Conservation (phyloP, 2,329 filamentous ascomycete species). For the Aspergillus fijiensis region DNA sequence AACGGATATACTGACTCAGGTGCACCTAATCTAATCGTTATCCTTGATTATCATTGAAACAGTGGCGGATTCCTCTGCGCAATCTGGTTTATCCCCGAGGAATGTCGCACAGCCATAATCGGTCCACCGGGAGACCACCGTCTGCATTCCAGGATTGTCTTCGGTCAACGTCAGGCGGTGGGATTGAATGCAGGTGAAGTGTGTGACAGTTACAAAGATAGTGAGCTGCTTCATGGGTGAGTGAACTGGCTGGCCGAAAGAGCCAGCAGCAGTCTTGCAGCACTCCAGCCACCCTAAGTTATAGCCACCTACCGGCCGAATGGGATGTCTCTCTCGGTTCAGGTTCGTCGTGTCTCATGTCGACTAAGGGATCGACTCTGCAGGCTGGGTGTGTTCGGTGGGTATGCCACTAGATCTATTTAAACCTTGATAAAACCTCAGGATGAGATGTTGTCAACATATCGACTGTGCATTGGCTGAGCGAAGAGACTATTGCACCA, state of each 20-base stretch:
- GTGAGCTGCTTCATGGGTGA: neutral
- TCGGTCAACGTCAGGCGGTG: slow-evolving; percentile 1
- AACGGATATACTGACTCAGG: neutral
- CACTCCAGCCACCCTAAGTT: neutral
- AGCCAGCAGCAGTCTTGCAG: neutral
- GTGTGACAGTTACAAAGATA: neutral
- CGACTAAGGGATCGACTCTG: slow-evolving; percentile 2
- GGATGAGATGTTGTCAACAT: neutral
- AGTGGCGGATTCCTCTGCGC: neutral
- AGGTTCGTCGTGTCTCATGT: neutral
- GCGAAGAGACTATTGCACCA: neutral
- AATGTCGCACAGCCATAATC: slow-evolving; percentile 8
- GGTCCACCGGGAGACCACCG: slow-evolving; percentile 6
- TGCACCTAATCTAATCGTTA: neutral
- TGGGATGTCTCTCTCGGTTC: neutral
- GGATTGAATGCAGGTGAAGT: neutral
- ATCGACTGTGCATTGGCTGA: neutral
- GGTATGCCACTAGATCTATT: neutral
- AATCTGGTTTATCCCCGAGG: neutral
- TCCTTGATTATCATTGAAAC: slow-evolving; percentile 2
- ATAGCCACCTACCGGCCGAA: neutral
- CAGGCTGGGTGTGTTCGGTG: neutral
- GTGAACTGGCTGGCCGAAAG: neutral
- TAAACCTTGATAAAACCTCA: neutral
- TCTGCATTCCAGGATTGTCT: neutral